phyloP scores from a whole-genome alignment of 1,284 basidiomycete genomes.

The Cryptococcus sp. region DNA sequence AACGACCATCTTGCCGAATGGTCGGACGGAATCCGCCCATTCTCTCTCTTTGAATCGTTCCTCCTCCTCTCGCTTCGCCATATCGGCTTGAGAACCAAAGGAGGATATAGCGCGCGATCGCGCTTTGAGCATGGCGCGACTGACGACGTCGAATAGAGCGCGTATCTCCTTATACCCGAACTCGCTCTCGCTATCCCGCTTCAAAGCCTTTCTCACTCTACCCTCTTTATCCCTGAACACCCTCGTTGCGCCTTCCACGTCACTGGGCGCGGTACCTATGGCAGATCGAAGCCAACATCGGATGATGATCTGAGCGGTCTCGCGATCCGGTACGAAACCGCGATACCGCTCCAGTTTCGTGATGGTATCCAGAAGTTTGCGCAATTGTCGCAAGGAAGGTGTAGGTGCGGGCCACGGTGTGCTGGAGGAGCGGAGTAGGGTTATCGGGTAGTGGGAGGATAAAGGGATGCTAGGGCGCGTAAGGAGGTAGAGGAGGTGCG shows the following conservation, averaged over 20 bases:
- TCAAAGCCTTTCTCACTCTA: background rate
- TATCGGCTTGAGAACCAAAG: no score
- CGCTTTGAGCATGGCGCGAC: slow-evolving; percentile 9
- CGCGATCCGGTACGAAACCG: slow-evolving; percentile 44
- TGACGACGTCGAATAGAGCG: slow-evolving; percentile 24
- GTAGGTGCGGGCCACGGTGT: slow-evolving; percentile 12
- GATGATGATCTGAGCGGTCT: slow-evolving; percentile 46
- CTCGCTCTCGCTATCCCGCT: slow-evolving; percentile 3
- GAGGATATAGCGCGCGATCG: no score
- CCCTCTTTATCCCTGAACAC: slow-evolving; percentile 5
- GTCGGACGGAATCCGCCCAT: slow-evolving; percentile 25
- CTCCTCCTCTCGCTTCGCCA: slow-evolving; percentile 1
- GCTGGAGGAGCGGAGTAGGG: background rate
- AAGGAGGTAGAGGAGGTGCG: slow-evolving; percentile 22
- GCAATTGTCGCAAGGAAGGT: slow-evolving; percentile 30
- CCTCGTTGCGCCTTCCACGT: slow-evolving; percentile 1
- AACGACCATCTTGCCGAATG: slow-evolving; percentile 35
- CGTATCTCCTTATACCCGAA: slow-evolving; percentile 18
- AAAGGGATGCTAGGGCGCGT: slow-evolving; percentile 7
- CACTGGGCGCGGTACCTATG: background rate
- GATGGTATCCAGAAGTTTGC: slow-evolving; percentile 33
- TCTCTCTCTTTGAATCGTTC: slow-evolving; percentile 2
- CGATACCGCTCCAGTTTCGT: slow-evolving; percentile 28
- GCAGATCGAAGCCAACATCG: slow-evolving; percentile 41
- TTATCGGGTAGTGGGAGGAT: background rate